Conservation (phyloP, 164 flowering plant species). For the Cinnamomum micranthum region DNA sequence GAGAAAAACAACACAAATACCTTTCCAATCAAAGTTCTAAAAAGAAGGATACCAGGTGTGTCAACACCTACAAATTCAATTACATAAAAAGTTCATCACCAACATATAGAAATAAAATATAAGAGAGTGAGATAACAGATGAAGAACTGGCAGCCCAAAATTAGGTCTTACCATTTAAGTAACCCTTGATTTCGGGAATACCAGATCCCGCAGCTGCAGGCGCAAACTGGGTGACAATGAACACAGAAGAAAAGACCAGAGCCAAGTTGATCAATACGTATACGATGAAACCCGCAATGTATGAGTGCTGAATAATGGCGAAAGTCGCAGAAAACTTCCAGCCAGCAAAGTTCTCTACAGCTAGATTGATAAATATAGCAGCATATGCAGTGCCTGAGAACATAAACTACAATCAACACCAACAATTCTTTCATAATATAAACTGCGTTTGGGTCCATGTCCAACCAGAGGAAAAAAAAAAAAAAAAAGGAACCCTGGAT, state of each 20-base stretch:
- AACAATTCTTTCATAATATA: no score
- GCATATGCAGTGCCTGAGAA: conserved; percentile 83
- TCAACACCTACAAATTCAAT: conserved; percentile 64
- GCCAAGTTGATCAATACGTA: conserved; percentile 70
- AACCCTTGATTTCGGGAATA: conserved; percentile 98
- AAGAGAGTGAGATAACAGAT: not conserved
- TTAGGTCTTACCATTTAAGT: conserved; percentile 66
- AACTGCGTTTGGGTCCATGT: no score
- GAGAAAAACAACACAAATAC: conserved; percentile 24
- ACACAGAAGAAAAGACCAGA: conserved; percentile 82
- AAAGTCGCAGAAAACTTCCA: conserved; percentile 91
- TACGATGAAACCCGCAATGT: conserved; percentile 77
- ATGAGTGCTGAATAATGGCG: conserved; percentile 77
- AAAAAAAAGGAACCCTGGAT: no score
- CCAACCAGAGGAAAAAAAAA: no score
- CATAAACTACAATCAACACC: not conserved
- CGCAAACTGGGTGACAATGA: conserved; percentile 80
- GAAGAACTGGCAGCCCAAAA: not conserved
- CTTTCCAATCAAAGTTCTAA: conserved; percentile 97
- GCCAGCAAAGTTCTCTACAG: conserved; percentile 96
- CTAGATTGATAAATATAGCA: conserved; percentile 85
- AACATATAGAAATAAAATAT: not conserved
- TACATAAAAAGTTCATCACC: not conserved
- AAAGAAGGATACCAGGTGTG: conserved; percentile 84
- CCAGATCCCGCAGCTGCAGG: conserved; percentile 99